A percentile compares a stretch with the other conserved stretches of the same genome.
Conservation (phyloP, 176 grass and related monocot species). For the Oryza australiensis region DNA sequence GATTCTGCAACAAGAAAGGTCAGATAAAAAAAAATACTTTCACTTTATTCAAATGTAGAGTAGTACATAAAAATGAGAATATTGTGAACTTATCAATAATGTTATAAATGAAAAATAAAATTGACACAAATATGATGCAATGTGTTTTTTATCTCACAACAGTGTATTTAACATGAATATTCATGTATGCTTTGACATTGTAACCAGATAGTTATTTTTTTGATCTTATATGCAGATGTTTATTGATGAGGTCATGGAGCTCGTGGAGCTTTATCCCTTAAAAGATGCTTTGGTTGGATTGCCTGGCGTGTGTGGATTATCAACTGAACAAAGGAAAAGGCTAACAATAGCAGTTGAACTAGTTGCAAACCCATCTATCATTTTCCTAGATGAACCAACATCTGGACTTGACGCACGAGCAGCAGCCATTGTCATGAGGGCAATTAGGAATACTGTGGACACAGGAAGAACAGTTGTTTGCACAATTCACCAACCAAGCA, state of each 20-base stretch:
- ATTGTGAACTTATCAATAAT: no score
- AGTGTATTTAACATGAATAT: neutral
- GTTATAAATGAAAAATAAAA: no score
- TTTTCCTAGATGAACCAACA: neutral
- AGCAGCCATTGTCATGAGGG: neutral
- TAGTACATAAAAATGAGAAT: neutral
- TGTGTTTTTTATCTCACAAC: neutral
- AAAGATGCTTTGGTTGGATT: neutral
- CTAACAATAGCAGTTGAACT: neutral
- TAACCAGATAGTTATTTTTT: no score
- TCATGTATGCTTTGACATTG: neutral
- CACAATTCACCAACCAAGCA: neutral
- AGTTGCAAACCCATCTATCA: neutral
- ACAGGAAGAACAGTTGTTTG: neutral
- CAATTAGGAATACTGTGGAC: neutral
- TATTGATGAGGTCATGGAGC: neutral
- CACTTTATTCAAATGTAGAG: neutral
- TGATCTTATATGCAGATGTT: neutral
- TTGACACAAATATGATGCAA: no score
- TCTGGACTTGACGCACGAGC: neutral
- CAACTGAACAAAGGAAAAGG: neutral
- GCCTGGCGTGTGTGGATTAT: neutral
- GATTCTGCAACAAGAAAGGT: constrained; percentile 38
- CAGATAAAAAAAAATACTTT: neutral
- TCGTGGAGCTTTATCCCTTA: neutral